Base-by-base conservation (phyloP, 2,329 filamentous ascomycete species). In the Cadophora malorum region DNA sequence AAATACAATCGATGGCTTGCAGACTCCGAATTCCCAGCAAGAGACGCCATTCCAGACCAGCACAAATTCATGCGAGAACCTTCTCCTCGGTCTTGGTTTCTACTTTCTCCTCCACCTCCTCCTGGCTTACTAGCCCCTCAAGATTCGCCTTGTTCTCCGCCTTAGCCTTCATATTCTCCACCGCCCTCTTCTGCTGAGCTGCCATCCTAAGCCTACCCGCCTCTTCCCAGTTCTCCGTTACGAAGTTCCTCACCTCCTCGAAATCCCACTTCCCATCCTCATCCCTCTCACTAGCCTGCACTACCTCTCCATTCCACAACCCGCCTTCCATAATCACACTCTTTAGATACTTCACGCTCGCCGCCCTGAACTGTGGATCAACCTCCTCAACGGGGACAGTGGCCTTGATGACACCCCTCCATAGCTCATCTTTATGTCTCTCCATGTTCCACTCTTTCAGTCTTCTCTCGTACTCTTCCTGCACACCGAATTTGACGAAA, bases 251-350 rank as follows among this genome's bases (percentile, higher is more conserved):
- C 1, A 86, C 81, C 1, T 75, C 73, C 0, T 82, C 80, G 31
- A 81, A 74, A 64, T 83, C 73, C 66, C 81, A 86, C n/a, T 82
- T 75, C 0, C 84, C 84, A 4, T 81, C 70, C 0, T 71, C 68
- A 31, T 80, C 76, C 56, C 73, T 78, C 21, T 83, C 70, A 1
- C 69, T 67, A 12, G 69, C 67, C 1, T 73, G 64, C 0, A 77
- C 81, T 72, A 0, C 80, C 82, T 64, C 83, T 83, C 19, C 74
- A 76, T 1, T 66, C 53, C 59, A 67, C 12, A 59, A 52, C 41
- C 85, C 80, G 0, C 78, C 79, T 2, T 83, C 78, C 56, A 88
- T 70, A 31, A 90, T 77, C 63, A 88, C 82, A 67, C 77, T 81
- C 74, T 82, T 84, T 52, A 89, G 71, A 0, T 82, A 83, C 47